Evolutionary conservation across 768 basidiomycete genomes (phyloP), one percentile per base, ranked within the genome.

Genomic region (Leccinum broughii): DNA sequence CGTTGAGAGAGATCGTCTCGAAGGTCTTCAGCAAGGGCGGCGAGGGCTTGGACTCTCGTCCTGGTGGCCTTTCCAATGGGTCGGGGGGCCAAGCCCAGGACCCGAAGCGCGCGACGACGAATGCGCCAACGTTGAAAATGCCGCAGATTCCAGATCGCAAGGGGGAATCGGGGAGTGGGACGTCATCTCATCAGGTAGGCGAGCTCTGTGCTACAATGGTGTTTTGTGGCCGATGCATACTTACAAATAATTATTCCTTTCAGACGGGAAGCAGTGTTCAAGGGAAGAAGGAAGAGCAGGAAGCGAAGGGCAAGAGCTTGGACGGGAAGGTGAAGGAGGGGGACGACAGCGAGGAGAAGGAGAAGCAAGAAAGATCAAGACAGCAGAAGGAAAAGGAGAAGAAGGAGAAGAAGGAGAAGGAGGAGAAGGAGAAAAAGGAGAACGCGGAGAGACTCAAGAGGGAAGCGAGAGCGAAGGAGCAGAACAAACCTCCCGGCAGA

Each of bases 1-100:
- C n/a, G n/a, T n/a, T 79, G 64, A 66, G 67, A 20, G 63, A 67
- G 20, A 75, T 79, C 35, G 64, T 80, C 51, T 67, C 64, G 28
- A 70, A 68, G 39, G 65, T 71, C 54, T 73, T 80, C 68, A 68
- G 67, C 53, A 30, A 7, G 22, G 56, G 60, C 67, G 68, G 67
- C 53, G 24, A 7, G 20, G 56, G 62, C 61, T 68, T 73, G 64
- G 41, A n/a, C 48, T 54, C 55, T 30, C 62, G 35, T 2, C 53
- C 60, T 17, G 34, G 41, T 64, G 67, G 64, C 20, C 14, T 22
- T 1, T 44, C 70, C 69, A 61, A 56, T 4, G 59, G 68, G 35
- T 50, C 57, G 61, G 66, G 55, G 62, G 58, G 1, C 10, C 70
- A 70, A 69, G 62, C 62, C 24, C 15, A 57, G 2, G 17, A 24